Base-by-base conservation (phyloP, 306 rosid genomes). In the Dryas octopetala region DNA sequence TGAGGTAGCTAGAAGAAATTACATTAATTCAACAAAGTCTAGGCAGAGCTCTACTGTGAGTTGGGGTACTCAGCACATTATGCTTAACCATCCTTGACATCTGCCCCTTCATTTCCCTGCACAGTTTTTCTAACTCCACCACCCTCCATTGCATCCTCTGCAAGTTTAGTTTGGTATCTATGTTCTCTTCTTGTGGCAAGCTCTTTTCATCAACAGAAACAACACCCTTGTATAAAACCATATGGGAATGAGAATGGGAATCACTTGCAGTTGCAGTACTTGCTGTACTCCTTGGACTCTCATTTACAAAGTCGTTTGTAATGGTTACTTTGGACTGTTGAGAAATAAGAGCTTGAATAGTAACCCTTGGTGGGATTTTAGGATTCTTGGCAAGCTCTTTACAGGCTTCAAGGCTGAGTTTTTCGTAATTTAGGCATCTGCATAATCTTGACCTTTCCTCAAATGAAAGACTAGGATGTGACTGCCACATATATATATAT, bases 361-460 rank as follows among this genome's bases (percentile, higher is more conserved):
- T 85, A 44, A 86, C 63, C 76, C 80, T 80, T 41, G 98, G 96
- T 61, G 96, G 95, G 82, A 89, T 89, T 86, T 83, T 89, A 0
- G 87, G 98, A 64, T 86, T 93, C 78, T 90, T 90, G 19, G 98
- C 94, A 4, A 93, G 86, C 53, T 89, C 91, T 45, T 87, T 92
- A 45, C 90, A 86, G n/a, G 71, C 80, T 78, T 83, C 92, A 40
- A 90, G 78, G 71, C 90, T 84, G 55, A 92, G 85, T 82, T 90
- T 93, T 45, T 82, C 76, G 61, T 87, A 89, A 49, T 90, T 86
- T 16, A 93, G 74, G 79, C 96, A 87, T 86, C 90, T 76, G 49
- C 98, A 90, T 74, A 93, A 54, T 73, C 80, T 90, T 68, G 96
- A 84, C 40, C 90, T 81, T 62, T 90, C 90, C 70, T 87, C 98